Evolutionary conservation across 495 filamentous ascomycete species (phyloP), one percentile per base, ranked within the genome.

Genomic region (Entonaema liquescens): DNA sequence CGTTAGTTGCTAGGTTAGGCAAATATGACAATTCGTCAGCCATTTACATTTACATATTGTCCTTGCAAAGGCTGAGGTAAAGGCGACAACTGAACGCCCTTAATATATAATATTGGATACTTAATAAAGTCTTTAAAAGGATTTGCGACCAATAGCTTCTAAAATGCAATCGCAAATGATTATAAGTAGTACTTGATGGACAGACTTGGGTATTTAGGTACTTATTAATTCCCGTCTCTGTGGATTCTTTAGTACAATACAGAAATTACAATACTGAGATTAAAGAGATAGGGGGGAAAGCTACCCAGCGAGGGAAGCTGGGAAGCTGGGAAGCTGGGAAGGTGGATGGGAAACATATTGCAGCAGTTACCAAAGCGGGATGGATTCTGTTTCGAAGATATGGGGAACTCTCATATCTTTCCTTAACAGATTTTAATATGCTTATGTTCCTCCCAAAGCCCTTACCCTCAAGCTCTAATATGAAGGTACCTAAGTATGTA

Each of bases 341-440:
- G 17, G 33, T 25, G 31, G 49, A 53, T 53, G 49, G 5, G 13
- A 53, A 53, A 47, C 23, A 53, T 53, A 15, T 28, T 52, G 23
- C 9, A 28, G 8, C 12, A 38, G 59, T 67, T 67, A 67, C 69
- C 21, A 68, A 52, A 56, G 38, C 56, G 60, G 62, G 70, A 68
- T 68, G 65, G 13, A 54, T 54, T 38, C 19, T 62, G 70, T 66
- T 73, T 69, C 9, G 23, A 13, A 44, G 38, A 7, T 9, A 15
- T 23, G 21, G 17, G 31, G 35, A 21, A 26, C 12, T 21, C 15
- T 8, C 42, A 50, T 69, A 59, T 5, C 35, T 47, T 9, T 19
- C 25, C 50, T 73, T n/a, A 73, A 73, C 65, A 66, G 28, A 66
- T 65, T 25, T 17, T 62, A 66, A 42, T 53, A n/a, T 54, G 42